Percentiles rank a stretch among this genome's conserved stretches.
Evolutionary conservation across 2,329 filamentous ascomycete genomes (phyloP).

Genomic region (Microcyclospora tardicrescens): DNA sequence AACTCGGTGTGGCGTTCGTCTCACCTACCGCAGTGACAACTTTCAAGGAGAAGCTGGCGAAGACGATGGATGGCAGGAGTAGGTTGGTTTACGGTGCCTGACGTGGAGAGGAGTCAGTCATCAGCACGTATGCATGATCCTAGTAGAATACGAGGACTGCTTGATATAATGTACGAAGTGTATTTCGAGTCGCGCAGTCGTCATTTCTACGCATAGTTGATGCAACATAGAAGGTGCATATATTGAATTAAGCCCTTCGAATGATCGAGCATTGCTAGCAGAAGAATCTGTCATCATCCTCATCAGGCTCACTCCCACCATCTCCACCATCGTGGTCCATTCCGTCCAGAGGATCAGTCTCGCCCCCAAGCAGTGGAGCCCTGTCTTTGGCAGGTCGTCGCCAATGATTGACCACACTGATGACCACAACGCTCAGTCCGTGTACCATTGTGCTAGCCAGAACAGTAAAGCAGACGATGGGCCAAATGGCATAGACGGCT

Average conservation of each 20-base stretch:
- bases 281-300: conserved; percentile 4
- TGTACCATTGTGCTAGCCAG: conserved; percentile 42
- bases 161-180: no score
- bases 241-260: neutral
- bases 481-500: conserved; percentile 39
- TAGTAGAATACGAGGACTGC: no score
- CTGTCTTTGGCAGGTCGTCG: conserved; percentile 33
- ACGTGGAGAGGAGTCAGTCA: neutral
- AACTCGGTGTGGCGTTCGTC: conserved; percentile 54
- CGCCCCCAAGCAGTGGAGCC: conserved; percentile 36
- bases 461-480: conserved; percentile 42
- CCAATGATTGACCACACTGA: conserved; percentile 39
- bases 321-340: conserved; percentile 37
- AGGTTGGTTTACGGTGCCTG: conserved; percentile 1
- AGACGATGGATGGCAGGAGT: conserved; percentile 1
- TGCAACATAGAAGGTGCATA: no score
- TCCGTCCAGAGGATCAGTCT: conserved; percentile 37
- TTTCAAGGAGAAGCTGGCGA: neutral
- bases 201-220: no score
- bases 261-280: neutral
- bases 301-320: conserved; percentile 21
- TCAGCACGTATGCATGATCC: no score
- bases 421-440: conserved; percentile 38
- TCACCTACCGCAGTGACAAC: conserved; percentile 10
- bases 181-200: no score